These are phyloP conservation scores for Rubia tinctorum DNA, from an alignment of 305 asterid species.

Conservation along the genomic window DNA sequence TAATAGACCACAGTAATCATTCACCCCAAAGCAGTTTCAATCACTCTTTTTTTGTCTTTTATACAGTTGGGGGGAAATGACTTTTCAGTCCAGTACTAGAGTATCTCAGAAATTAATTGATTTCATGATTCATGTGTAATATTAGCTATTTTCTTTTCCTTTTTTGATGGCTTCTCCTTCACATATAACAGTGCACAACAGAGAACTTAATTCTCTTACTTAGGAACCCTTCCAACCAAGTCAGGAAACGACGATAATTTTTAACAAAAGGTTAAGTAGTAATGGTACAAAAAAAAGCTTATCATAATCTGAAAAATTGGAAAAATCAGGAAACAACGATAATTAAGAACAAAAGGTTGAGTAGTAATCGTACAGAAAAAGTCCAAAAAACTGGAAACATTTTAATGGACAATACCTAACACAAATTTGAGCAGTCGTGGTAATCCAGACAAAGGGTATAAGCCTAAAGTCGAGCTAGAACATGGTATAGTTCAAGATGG, in stretches of 20 bases:
- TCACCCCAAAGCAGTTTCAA: background rate
- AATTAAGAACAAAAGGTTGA: background rate
- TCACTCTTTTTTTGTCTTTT: background rate
- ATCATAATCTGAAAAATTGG: background rate
- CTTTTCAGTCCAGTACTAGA: background rate
- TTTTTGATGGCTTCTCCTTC: background rate
- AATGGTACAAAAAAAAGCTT: background rate
- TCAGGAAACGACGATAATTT: background rate
- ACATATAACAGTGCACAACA: background rate
- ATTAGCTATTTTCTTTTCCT: background rate
- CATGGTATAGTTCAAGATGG: background rate
- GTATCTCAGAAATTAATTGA: background rate
- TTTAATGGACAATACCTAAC: background rate
- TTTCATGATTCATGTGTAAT: background rate
- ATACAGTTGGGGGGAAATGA: background rate
- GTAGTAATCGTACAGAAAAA: background rate
- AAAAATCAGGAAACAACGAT: background rate
- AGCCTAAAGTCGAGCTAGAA: background rate
- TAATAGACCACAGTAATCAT: background rate
- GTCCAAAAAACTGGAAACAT: background rate
- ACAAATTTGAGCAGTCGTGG: background rate
- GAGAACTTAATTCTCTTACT: background rate
- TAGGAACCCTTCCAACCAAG: background rate
- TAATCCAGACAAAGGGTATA: background rate
- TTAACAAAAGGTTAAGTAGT: background rate